Evolutionary conservation across 441 rosid genomes (phyloP).

Genomic region (Arabidopsis lyrata): DNA sequence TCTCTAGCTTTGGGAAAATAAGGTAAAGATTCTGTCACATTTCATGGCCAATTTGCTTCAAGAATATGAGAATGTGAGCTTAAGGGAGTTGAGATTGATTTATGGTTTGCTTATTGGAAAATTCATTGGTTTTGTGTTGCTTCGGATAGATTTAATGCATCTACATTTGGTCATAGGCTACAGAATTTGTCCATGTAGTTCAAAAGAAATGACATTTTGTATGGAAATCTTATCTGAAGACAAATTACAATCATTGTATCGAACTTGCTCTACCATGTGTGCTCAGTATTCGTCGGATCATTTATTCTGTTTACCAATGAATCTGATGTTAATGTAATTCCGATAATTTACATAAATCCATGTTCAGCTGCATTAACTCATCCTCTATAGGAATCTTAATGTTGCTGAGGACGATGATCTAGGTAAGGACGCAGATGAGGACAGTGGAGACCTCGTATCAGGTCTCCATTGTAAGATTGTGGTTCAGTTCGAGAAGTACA

Average conservation of each 20-base stretch:
- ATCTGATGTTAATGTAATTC: constrained; percentile 13
- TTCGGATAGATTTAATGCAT: constrained; percentile 1
- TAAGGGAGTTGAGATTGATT: not conserved
- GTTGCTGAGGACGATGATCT: constrained; percentile 85
- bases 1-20: constrained; percentile 86
- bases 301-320: constrained; percentile 4
- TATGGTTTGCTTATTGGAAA: not conserved
- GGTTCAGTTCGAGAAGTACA: constrained; percentile 82
- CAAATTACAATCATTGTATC: not conserved
- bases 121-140: constrained; percentile 17
- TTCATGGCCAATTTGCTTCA: not conserved
- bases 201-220: not conserved
- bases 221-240: not conserved
- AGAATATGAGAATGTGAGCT: not conserved
- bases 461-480: constrained; percentile 95
- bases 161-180: not conserved
- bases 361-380: constrained; percentile 39
- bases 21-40: constrained; percentile 49
- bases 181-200: not conserved
- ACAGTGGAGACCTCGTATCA: constrained; percentile 60
- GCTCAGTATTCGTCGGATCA: not conserved
- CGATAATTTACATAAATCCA: constrained; percentile 17
- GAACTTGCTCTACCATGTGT: constrained; percentile 12
- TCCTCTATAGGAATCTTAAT: constrained; percentile 72
- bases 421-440: constrained; percentile 60